Evolutionary conservation across 2,329 filamentous ascomycete genomes (phyloP).

Genomic region (Xylariaceae sp.): DNA sequence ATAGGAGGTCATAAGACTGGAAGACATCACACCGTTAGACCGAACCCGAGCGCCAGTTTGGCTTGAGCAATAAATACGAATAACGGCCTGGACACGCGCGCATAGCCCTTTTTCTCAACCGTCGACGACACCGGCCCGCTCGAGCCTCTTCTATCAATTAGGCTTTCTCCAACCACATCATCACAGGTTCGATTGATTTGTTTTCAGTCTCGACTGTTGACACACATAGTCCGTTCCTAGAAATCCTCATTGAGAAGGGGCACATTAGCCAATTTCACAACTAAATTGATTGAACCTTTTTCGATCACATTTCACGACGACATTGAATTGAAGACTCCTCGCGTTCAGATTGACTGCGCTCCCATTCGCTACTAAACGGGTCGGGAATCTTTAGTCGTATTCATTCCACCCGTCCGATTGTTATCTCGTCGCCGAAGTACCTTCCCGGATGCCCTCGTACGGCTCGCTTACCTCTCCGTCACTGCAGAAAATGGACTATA

Average conservation of each 20-base stretch:
- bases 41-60: constrained; percentile 2
- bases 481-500: constrained; percentile 74
- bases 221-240: too few relatives aligned
- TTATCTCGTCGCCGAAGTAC: constrained; percentile 28
- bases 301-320: too few relatives aligned
- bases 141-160: constrained; percentile 12
- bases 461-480: constrained; percentile 70
- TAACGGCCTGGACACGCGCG: neutral
- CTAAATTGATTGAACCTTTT: too few relatives aligned
- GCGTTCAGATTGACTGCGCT: too few relatives aligned
- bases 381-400: constrained; percentile 3
- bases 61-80: too few relatives aligned
- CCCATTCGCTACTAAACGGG: constrained; percentile 13
- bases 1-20: too few relatives aligned
- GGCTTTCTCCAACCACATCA: constrained; percentile 22
- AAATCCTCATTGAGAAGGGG: too few relatives aligned
- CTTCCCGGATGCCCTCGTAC: constrained; percentile 65
- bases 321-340: too few relatives aligned
- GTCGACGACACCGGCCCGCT: constrained; percentile 3
- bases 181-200: constrained; percentile 7
- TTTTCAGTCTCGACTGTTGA: too few relatives aligned
- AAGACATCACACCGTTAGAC: neutral
- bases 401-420: constrained; percentile 14
- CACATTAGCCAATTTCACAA: too few relatives aligned
- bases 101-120: constrained; percentile 2